A percentile compares a stretch with the other conserved stretches of the same genome.
Evolutionary conservation across 2,329 filamentous ascomycete species (phyloP).

Genomic region (Clarireedia homoeocarpa): DNA sequence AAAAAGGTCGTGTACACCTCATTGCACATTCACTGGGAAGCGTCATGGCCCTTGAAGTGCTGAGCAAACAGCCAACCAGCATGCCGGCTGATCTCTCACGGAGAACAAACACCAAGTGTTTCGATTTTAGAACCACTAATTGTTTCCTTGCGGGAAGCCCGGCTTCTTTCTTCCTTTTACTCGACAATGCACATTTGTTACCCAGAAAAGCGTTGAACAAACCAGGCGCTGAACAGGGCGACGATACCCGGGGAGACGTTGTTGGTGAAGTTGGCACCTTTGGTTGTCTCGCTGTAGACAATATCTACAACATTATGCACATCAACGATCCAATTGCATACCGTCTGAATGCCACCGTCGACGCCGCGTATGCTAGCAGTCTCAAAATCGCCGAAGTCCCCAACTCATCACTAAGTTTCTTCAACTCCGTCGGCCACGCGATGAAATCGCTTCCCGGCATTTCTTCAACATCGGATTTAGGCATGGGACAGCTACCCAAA

Average conservation of each 20-base stretch:
- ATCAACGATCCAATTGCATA: slow-evolving; percentile 75
- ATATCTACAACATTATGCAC: slow-evolving; percentile 86
- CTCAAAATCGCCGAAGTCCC: slow-evolving; percentile 76
- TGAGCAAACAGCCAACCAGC: slow-evolving; percentile 78
- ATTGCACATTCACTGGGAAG: slow-evolving; percentile 91
- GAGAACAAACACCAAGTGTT: slow-evolving; percentile 48
- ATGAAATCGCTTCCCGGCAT: slow-evolving; percentile 56
- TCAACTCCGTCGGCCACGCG: slow-evolving; percentile 55
- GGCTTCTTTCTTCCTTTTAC: slow-evolving; percentile 82
- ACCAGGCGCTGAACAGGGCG: slow-evolving; percentile 60
- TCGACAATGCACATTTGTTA: slow-evolving; percentile 64
- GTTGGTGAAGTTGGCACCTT: slow-evolving; percentile 75
- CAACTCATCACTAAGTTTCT: slow-evolving; percentile 56
- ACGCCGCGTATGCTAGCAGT: slow-evolving; percentile 67
- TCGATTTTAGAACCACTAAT: slow-evolving; percentile 88
- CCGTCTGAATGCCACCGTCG: slow-evolving; percentile 82
- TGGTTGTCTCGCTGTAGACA: slow-evolving; percentile 88
- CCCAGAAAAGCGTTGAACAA: slow-evolving; percentile 73
- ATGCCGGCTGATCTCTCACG: slow-evolving; percentile 36
- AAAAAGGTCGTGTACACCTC: slow-evolving; percentile 78
- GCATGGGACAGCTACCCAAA: slow-evolving; percentile 31
- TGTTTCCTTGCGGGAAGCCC: slow-evolving; percentile 88
- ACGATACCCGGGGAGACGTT: slow-evolving; percentile 49
- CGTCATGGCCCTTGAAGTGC: slow-evolving; percentile 86
- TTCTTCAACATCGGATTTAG: slow-evolving; percentile 27